These are phyloP conservation scores for Fusarium beomiforme DNA, from an alignment of 2,329 filamentous ascomycete genomes.

Conservation along the genomic window DNA sequence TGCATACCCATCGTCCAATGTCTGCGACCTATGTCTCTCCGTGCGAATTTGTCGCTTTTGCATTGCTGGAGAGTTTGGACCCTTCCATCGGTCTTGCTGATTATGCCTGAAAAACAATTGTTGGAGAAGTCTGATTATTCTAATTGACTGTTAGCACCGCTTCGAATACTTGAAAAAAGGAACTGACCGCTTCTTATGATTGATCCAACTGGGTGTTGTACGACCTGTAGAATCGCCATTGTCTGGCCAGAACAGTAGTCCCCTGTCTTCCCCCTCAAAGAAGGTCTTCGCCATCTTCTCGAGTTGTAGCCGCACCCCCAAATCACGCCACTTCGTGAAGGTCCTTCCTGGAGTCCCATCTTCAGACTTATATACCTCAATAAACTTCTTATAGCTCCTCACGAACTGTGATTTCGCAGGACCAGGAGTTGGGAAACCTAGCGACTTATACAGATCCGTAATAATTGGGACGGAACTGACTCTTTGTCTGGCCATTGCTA, in stretches of 20 bases:
- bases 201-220: too few relatives aligned
- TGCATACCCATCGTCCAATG: neutral
- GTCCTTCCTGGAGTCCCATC: neutral
- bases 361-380: rapidly evolving
- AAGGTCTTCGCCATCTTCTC: neutral
- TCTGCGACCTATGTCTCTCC: neutral
- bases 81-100: neutral
- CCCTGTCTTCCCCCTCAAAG: neutral
- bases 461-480: neutral
- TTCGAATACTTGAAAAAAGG: too few relatives aligned
- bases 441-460: neutral
- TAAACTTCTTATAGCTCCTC: neutral
- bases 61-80: neutral
- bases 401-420: neutral
- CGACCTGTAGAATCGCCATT: too few relatives aligned
- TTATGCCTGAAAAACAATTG: constrained; percentile 1
- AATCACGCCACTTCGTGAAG: neutral
- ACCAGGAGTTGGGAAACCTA: neutral
- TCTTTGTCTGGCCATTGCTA: neutral
- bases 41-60: neutral
- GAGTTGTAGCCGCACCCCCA: neutral
- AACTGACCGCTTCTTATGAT: too few relatives aligned
- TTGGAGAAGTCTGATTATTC: neutral
- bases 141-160: too few relatives aligned
- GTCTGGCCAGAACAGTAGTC: neutral